Evolutionary conservation across 140 eudicot species (phyloP), one percentile per base, ranked within the genome.

Genomic region (Anethum foeniculum): DNA sequence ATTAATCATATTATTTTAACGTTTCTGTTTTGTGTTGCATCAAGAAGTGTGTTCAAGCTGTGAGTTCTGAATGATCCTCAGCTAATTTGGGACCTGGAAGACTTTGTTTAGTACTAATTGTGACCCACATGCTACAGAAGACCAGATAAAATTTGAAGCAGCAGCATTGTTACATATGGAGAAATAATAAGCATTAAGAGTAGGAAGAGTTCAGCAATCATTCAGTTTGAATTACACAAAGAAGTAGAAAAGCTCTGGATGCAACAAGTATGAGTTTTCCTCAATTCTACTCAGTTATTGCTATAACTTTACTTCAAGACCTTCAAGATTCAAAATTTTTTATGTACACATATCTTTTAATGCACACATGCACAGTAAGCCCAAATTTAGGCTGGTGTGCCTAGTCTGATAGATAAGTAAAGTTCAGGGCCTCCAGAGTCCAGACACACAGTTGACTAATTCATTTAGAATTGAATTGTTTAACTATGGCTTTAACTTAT

Each of bases 321-420:
- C 27, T 46, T 38, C 18, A n/a, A 34, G 13, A 7, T 68, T 32
- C 6, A 30, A n/a, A n/a, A n/a, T n/a, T n/a, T n/a, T n/a, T 16
- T 19, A 1, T 68, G 2, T 34, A 32, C 10, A 2, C 12, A 19
- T 71, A 2, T 30, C 23, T 19, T 34, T 77, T 30, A 51, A 25
- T 30, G 49, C 81, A 73, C 88, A 89, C 94, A n/a, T n/a, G n/a
- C n/a, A n/a, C n/a, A n/a, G n/a, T 85, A 93, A 90, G 86, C 84
- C 85, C 89, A 76, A 82, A 44, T n/a, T 44, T 44, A 44, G 48
- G 48, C 48, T 13, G 3, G 48, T 44, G 13, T 44, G 48, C 47
- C 7, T 8, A 9, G 48, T 44, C 48, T 44, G 48, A 44, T 44
- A 44, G 48, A 7, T 44, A 44, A 44, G 13, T 44, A 44, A 44